phyloP scores from a whole-genome alignment of 495 filamentous ascomycete species.

The Sordaria brevicollis region DNA sequence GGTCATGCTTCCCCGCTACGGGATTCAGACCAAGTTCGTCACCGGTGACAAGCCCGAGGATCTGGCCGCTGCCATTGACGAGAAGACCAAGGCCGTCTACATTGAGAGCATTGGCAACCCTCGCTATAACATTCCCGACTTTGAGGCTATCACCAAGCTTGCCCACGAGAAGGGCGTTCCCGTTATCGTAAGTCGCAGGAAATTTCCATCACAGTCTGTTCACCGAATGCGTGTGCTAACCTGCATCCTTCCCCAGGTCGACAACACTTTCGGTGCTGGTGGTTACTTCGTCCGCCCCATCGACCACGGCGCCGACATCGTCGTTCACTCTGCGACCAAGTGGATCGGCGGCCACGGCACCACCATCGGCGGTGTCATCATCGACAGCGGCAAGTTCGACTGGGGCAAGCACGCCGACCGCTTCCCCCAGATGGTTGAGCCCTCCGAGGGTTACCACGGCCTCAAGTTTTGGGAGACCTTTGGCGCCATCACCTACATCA shows the following conservation, averaged over 20 bases:
- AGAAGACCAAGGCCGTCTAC: constrained; percentile 93
- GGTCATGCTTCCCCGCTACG: constrained; percentile 75
- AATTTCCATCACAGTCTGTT: not conserved
- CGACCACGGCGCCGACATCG: constrained; percentile 86
- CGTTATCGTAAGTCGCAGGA: constrained; percentile 53
- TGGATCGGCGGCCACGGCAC: constrained; percentile 99
- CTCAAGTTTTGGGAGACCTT: constrained; percentile 97
- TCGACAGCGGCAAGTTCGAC: constrained; percentile 93
- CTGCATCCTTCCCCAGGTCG: constrained; percentile 41
- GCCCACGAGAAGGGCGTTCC: constrained; percentile 76
- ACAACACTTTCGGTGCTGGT: constrained; percentile 97
- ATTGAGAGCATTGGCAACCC: constrained; percentile 95
- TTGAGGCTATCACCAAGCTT: constrained; percentile 72
- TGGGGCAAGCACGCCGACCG: constrained; percentile 83
- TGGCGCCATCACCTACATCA: constrained; percentile 71
- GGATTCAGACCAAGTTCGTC: constrained; percentile 87
- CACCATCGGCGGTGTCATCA: constrained; percentile 80
- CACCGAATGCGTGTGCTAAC: not conserved
- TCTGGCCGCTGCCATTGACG: constrained; percentile 80
- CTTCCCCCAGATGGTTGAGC: constrained; percentile 92
- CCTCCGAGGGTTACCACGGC: constrained; percentile 87
- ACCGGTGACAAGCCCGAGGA: constrained; percentile 73
- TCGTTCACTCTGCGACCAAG: constrained; percentile 94
- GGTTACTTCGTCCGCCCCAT: constrained; percentile 87
- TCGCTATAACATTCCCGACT: constrained; percentile 85